These are phyloP conservation scores for Ramaria sp. DNA, from an alignment of 768 basidiomycete genomes.

Conservation along the genomic window DNA sequence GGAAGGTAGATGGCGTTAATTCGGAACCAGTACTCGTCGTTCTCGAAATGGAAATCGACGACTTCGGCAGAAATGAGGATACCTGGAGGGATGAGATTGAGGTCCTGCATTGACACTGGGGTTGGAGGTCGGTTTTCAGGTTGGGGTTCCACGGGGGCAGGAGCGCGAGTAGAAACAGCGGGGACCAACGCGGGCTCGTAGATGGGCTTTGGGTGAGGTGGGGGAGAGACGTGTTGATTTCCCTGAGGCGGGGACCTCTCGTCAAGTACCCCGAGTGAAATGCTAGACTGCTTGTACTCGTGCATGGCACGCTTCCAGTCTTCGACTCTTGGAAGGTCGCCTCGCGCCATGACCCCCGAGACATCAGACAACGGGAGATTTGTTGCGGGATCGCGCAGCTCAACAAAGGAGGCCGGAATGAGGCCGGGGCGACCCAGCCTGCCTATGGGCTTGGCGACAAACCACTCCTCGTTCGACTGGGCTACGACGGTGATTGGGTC, in stretches of 20 bases:
- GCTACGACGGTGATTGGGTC: conserved; percentile 96
- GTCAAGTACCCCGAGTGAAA: conserved; percentile 88
- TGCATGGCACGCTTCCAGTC: conserved; percentile 97
- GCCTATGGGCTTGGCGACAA: conserved; percentile 97
- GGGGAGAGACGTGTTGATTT: conserved; percentile 24
- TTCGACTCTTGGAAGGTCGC: conserved; percentile 91
- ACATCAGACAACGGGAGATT: conserved; percentile 71
- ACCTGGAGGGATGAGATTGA: conserved; percentile 61
- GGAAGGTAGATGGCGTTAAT: conserved; percentile 85
- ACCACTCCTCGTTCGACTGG: conserved; percentile 99
- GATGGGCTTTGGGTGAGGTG: conserved; percentile 12
- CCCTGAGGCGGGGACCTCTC: conserved; percentile 18
- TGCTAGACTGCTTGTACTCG: conserved; percentile 92
- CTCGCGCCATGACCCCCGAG: conserved; percentile 68
- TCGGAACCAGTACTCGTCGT: conserved; percentile 96
- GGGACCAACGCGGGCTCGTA: conserved; percentile 9
- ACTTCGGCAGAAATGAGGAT: conserved; percentile 81
- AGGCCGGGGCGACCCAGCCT: conserved; percentile 90
- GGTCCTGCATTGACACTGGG: conserved; percentile 17
- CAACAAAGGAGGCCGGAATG: conserved; percentile 94
- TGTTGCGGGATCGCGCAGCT: conserved; percentile 88
- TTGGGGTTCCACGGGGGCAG: background rate
- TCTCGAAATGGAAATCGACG: conserved; percentile 95
- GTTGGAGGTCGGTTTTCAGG: conserved; percentile 5
- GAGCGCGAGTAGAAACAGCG: conserved; percentile 7